A percentile compares a stretch with the other conserved stretches of the same genome.
These are phyloP conservation scores for Aspergillus baeticus DNA, from an alignment of 495 filamentous ascomycete genomes.

Conservation along the genomic window DNA sequence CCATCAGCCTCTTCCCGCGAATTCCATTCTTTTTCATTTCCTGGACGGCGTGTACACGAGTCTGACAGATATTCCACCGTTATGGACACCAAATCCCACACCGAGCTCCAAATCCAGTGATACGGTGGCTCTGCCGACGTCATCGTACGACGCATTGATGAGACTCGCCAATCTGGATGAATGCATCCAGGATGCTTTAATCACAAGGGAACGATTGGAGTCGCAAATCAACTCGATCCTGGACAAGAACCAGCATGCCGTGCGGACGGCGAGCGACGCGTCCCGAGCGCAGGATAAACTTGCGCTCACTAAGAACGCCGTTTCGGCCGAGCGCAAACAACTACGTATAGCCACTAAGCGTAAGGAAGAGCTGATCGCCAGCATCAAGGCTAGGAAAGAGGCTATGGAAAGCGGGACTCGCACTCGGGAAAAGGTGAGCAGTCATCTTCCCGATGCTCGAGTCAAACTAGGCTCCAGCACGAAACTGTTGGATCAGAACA, in stretches of 20 bases:
- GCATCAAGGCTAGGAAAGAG: conserved; percentile 61
- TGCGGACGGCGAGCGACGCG: conserved; percentile 47
- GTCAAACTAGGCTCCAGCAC: conserved; percentile 57
- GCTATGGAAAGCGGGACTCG: conserved; percentile 64
- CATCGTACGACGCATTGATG: conserved; percentile 91
- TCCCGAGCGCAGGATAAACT: conserved; percentile 65
- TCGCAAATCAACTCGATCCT: conserved; percentile 76
- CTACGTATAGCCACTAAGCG: conserved; percentile 60
- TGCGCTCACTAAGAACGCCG: conserved; percentile 55
- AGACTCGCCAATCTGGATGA: conserved; percentile 84
- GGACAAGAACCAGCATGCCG: conserved; percentile 45
- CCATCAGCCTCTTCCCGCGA: conserved; percentile 73
- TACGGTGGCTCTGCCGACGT: conserved; percentile 51
- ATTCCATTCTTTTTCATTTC: conserved; percentile 85
- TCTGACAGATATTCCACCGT: conserved; percentile 57
- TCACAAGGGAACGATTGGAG: conserved; percentile 71
- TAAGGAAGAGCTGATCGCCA: conserved; percentile 61
- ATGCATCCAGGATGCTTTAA: conserved; percentile 86
- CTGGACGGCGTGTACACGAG: conserved; percentile 85
- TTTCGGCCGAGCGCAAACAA: conserved; percentile 61
- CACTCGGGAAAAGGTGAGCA: conserved; percentile 52
- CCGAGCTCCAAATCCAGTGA: conserved; percentile 26
- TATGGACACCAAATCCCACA: conserved; percentile 28
- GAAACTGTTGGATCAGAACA: conserved; percentile 52
- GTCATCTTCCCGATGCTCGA: conserved; percentile 49